Percentiles rank a stretch among this genome's conserved stretches.
Conservation (phyloP, 345 rosid species). For the Geranium brycei region DNA sequence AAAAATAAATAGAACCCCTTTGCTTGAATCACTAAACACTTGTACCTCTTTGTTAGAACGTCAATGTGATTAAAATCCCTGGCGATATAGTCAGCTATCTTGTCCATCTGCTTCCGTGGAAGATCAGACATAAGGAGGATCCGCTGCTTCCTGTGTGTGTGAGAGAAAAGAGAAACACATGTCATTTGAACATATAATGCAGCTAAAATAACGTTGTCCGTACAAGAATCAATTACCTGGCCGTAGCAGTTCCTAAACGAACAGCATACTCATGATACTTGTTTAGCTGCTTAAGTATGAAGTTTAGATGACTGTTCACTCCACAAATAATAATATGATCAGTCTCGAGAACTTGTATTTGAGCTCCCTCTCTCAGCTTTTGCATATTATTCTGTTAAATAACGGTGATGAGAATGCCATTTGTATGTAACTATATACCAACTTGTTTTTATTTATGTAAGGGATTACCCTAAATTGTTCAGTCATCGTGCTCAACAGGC, state of each 20-base stretch:
- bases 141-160: conserved; percentile 56
- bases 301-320: conserved; percentile 60
- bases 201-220: conserved; percentile 3
- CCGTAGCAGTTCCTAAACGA: conserved; percentile 84
- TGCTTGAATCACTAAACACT: neutral
- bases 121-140: conserved; percentile 91
- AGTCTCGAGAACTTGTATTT: conserved; percentile 77
- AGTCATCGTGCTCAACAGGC: conserved; percentile 92
- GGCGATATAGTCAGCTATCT: conserved; percentile 54
- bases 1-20: neutral
- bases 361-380: conserved; percentile 91
- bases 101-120: conserved; percentile 93
- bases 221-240: conserved; percentile 43
- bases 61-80: conserved; percentile 81
- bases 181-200: conserved; percentile 5
- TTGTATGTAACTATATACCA: conserved; percentile 4
- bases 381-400: conserved; percentile 70
- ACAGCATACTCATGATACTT: conserved; percentile 84
- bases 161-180: conserved; percentile 2
- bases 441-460: conserved; percentile 7
- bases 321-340: conserved; percentile 94
- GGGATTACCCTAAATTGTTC: conserved; percentile 78
- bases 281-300: conserved; percentile 79
- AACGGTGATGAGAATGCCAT: conserved; percentile 13
- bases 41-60: conserved; percentile 78